Evolutionary conservation across 495 filamentous ascomycete species (phyloP), one percentile per base, ranked within the genome.

Genomic region (Pyrenula aspistea): DNA sequence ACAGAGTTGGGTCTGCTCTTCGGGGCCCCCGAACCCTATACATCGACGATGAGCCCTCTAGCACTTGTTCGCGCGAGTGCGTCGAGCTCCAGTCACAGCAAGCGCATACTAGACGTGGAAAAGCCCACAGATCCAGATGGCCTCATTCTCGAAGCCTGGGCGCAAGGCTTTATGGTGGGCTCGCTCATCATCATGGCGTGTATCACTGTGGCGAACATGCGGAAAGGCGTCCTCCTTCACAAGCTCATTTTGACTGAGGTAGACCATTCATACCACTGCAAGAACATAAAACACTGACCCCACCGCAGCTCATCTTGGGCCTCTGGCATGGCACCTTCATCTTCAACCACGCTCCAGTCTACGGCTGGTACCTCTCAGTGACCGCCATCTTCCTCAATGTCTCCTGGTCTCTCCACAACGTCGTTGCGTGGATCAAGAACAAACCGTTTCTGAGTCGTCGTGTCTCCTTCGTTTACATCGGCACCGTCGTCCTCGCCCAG

Each of bases 351-450:
- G 61, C 64, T 10, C 71, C 71, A 1, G 65, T 58, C 24, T 77
- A 77, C 54, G 73, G 72, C 48, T 77, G 71, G 69, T 76, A 77
- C 50, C 67, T 77, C 0, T 75, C 73, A 1, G 62, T 66, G 49
- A 75, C 73, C 1, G 74, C 74, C 21, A 70, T 75, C 58, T 67
- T 71, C 1, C 62, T 77, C n/a, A 74, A 73, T 51, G 53, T 70
- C 23, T 77, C 74, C 21, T 77, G 73, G 72, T 66, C 61, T 22
- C 58, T 76, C 12, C 75, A 77, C 63, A 77, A 77, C 55, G 67
- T 77, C 23, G 73, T 77, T 49, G 69, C 75, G 1, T 77, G 74
- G 74, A 71, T 77, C 63, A 77, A 77, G 59, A 74, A 70, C 22
- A 59, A 63, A 25, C 73, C 75, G 0, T 77, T 77, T 31, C 58